Base-by-base conservation (phyloP, 352 stramenopile genomes). In the Thraustochytrium sp. region DNA sequence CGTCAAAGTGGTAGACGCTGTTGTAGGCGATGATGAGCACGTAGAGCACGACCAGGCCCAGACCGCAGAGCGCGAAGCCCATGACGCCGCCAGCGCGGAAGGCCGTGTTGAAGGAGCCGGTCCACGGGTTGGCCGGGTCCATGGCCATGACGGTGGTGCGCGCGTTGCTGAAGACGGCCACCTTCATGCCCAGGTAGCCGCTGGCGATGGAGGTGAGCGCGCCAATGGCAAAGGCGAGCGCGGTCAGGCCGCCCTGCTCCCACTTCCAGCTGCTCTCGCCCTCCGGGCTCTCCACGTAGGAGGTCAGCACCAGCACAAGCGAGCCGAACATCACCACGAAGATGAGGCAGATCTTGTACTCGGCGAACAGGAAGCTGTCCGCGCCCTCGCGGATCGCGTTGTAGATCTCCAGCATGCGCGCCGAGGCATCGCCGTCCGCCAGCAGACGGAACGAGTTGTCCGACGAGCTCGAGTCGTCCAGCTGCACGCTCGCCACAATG, bases 141-240 rank as follows among this genome's bases (percentile, higher is more conserved):
- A 98, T 96, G 64, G 96, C 96, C 65, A 93, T 96, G 65, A 99
- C 92, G 59, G 96, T 99, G 72, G 97, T 99, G 86, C 97, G 94
- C 5, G 97, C 96, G 89, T 99, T 99, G 74, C 95, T 95, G 90
- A 97, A 98, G 31, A 99, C 97, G 38, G 97, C 97, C 40, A 99
- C 95, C 91, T 98, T 98, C 97, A 99, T 99, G 77, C 97, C 97
- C 87, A 99, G 93, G 91, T 99, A 99, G 78, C 97, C 97, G 64
- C 93, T 93, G 34, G 94, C 89, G 90, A 99, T 98, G 62, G 96
- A 99, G 76, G 96, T 99, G 72, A 98, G 89, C 64, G 95, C 96
- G 87, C 97, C 97, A 34, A 99, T 90, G 31, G 98, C 89, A 87
- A 99, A 99, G 36, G 94, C 94, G 59, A 98, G 92, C 18, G 95